Conservation (phyloP, 148 eudicot species). For the Silene latifolia region DNA sequence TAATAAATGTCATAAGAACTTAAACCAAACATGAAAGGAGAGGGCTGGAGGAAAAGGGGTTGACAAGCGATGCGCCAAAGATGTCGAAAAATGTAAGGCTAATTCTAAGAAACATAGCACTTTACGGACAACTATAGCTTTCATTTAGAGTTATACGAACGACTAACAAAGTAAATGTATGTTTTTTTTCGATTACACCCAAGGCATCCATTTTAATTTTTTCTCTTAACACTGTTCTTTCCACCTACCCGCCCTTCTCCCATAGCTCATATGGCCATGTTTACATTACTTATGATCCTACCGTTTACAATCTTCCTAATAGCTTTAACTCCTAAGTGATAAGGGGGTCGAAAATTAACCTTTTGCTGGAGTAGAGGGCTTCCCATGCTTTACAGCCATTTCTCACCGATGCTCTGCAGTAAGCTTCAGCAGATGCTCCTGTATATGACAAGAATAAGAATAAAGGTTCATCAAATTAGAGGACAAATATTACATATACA, state of each 20-base stretch:
- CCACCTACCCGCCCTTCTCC: background rate
- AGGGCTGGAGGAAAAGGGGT: background rate
- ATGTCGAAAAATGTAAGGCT: background rate
- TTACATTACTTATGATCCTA: background rate
- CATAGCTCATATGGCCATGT: background rate
- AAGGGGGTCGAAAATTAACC: conserved; percentile 35
- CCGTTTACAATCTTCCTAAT: background rate
- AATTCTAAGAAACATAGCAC: background rate
- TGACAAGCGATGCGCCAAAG: background rate
- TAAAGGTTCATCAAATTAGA: background rate
- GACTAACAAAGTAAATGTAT: background rate
- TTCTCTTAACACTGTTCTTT: background rate
- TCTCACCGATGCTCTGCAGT: conserved; percentile 75
- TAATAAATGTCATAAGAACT: too few species aligned
- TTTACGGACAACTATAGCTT: background rate
- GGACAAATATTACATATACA: background rate
- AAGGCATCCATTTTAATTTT: background rate
- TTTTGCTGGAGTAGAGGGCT: conserved; percentile 51
- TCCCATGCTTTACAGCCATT: conserved; percentile 77
- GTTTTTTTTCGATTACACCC: too few species aligned
- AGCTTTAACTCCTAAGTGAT: background rate
- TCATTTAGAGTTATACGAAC: background rate
- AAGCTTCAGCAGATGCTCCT: conserved; percentile 88
- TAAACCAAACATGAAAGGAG: too few species aligned
- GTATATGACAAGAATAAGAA: conserved; percentile 6